phyloP scores from a whole-genome alignment of 345 rosid species.

The Clarkia xantiana region DNA sequence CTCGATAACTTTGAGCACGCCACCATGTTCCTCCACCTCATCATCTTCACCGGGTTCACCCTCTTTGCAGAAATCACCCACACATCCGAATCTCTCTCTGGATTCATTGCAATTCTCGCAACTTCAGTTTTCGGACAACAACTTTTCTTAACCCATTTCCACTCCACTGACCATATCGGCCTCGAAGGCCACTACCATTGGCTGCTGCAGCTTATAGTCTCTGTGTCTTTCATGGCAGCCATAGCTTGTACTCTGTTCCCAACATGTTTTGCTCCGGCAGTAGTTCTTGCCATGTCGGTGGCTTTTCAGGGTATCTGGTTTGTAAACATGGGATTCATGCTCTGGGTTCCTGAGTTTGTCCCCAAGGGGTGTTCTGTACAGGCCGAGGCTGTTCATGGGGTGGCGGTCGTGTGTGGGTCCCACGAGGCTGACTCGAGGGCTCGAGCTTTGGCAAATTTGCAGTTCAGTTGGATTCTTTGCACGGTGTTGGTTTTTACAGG shows the following conservation, averaged over 20 bases:
- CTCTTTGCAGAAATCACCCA: slow-evolving; percentile 40
- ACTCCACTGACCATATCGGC: slow-evolving; percentile 70
- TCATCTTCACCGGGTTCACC: slow-evolving; percentile 51
- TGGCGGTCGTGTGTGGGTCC: slow-evolving; percentile 50
- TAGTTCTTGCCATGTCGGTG: slow-evolving; percentile 50
- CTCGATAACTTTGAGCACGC: slow-evolving; percentile 75
- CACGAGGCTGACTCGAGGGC: slow-evolving; percentile 50
- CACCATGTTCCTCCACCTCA: slow-evolving; percentile 72
- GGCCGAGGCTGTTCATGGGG: slow-evolving; percentile 21
- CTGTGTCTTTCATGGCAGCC: slow-evolving; percentile 41
- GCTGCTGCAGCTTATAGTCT: slow-evolving; percentile 69
- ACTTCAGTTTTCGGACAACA: slow-evolving; percentile 64
- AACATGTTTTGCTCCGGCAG: slow-evolving; percentile 35
- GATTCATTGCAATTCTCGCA: slow-evolving; percentile 42
- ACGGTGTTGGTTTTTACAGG: slow-evolving; percentile 48
- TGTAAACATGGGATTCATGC: slow-evolving; percentile 67
- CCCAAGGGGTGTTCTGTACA: slow-evolving; percentile 48
- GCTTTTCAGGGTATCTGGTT: slow-evolving; percentile 81
- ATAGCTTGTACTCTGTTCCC: slow-evolving; percentile 35
- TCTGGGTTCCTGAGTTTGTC: slow-evolving; percentile 61
- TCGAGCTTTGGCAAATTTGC: slow-evolving; percentile 66
- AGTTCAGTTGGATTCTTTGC: slow-evolving; percentile 80
- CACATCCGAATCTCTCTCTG: slow-evolving; percentile 31
- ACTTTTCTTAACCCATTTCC: slow-evolving; percentile 77
- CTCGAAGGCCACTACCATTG: slow-evolving; percentile 88